Evolutionary conservation across 805 yeast genomes (phyloP), one percentile per base, ranked within the genome.

Genomic region (Yamadazyma kitorensis): DNA sequence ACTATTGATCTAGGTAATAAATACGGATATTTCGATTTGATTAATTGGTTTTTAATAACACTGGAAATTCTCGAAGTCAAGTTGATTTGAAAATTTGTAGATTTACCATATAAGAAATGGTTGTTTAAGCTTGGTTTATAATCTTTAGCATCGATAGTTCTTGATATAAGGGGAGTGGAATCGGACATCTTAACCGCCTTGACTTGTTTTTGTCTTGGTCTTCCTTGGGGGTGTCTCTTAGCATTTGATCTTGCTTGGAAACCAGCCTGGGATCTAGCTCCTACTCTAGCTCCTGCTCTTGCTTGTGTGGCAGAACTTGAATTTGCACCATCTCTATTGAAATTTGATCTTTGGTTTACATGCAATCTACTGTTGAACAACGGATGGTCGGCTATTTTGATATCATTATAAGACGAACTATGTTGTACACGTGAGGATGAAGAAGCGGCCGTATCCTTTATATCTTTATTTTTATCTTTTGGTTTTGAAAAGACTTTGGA

Each of bases 21-120:
- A 51, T 55, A 68, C 4, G 73, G 73, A 45, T 65, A 68, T 30
- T 64, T 60, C 13, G 71, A 63, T 27, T 52, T 51, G 31, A 61
- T 38, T 41, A 68, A 57, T 19, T 56, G 47, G 25, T 60, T 57
- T 48, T 68, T 68, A 35, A 68, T 53, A 30, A 68, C 56, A 28
- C 70, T 61, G 2, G 70, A 66, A 8, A 65, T 56, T 43, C 72
- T 53, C 6, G 66, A 48, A 13, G 56, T 40, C 8, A 53, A 36
- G 21, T 55, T 38, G 5, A 59, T 38, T 40, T 53, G 53, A 28
- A 59, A 41, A 30, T 51, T 46, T 21, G 68, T 43, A 5, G 59
- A 46, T 47, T 66, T 64, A 5, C 70, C 70, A 45, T 68, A 53
- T 35, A 67, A 55, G 41, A 67, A 63, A 14, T 56, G 51, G 40